A percentile compares a stretch with the other conserved stretches of the same genome.
phyloP scores from a whole-genome alignment of 768 basidiomycete genomes.

The Pleurotus sapidus region DNA sequence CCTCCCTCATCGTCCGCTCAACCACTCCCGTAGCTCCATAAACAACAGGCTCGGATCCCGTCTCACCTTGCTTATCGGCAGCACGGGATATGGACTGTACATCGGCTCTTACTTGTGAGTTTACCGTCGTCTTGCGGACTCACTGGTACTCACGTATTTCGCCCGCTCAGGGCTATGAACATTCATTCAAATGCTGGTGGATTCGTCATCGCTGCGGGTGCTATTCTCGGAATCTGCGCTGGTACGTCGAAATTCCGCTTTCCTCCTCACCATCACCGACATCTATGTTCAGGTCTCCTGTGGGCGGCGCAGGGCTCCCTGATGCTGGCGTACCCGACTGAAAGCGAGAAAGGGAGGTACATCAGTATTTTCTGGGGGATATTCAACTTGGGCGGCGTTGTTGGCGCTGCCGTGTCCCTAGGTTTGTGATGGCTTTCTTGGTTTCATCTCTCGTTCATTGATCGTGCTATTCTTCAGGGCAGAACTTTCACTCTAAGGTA shows the following conservation, averaged over 20 bases:
- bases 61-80: conserved; percentile 72
- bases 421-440: conserved; percentile 62
- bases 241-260: conserved; percentile 16
- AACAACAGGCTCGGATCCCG: conserved; percentile 78
- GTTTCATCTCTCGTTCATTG: conserved; percentile 50
- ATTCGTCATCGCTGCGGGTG: conserved; percentile 71
- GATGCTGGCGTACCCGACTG: conserved; percentile 82
- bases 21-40: conserved; percentile 47
- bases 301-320: conserved; percentile 85
- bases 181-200: conserved; percentile 58
- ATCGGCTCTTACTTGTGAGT: conserved; percentile 70
- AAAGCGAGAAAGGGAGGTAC: conserved; percentile 70
- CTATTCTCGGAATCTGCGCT: conserved; percentile 71
- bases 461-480: conserved; percentile 33
- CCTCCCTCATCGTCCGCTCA: not conserved
- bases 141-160: not conserved
- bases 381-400: conserved; percentile 78
- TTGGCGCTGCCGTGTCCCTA: conserved; percentile 74
- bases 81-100: conserved; percentile 72
- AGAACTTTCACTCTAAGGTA: conserved; percentile 65
- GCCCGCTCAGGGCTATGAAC: conserved; percentile 52
- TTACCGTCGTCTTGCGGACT: not conserved
- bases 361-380: conserved; percentile 83
- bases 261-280: conserved; percentile 51
- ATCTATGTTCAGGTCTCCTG: conserved; percentile 58